These are phyloP conservation scores for Curvularia sp. DNA, from an alignment of 2,329 filamentous ascomycete species.

Conservation along the genomic window DNA sequence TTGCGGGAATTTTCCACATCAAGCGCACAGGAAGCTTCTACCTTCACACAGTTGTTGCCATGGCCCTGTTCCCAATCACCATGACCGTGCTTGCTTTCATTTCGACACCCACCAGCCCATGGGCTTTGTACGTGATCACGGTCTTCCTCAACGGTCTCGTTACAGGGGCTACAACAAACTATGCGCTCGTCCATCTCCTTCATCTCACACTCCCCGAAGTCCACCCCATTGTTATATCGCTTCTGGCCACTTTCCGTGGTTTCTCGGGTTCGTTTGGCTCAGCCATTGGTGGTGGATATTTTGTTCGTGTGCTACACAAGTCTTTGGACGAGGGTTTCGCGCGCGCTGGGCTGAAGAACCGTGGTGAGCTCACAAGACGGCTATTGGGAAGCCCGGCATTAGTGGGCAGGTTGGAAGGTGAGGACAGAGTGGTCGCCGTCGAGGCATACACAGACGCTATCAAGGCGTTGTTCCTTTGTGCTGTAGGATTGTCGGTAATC, in stretches of 20 bases:
- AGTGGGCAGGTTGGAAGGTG: constrained; percentile 58
- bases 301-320: constrained; percentile 66
- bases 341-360: constrained; percentile 49
- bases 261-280: constrained; percentile 84
- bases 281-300: constrained; percentile 78
- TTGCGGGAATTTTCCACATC: constrained; percentile 79
- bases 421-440: constrained; percentile 60
- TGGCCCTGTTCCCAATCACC: constrained; percentile 67
- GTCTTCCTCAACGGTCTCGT: constrained; percentile 75
- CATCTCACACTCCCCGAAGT: constrained; percentile 71
- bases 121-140: constrained; percentile 62
- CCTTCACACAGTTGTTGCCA: constrained; percentile 65
- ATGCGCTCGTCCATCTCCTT: constrained; percentile 79
- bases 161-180: constrained; percentile 77
- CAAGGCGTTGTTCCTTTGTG: constrained; percentile 60
- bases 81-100: constrained; percentile 64
- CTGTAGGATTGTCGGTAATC: constrained; percentile 56
- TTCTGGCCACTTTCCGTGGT: constrained; percentile 80
- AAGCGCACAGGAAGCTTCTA: constrained; percentile 77
- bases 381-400: constrained; percentile 66
- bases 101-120: constrained; percentile 60
- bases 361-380: constrained; percentile 58
- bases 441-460: constrained; percentile 62
- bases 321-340: constrained; percentile 66
- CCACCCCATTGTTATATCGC: constrained; percentile 77